Conservation (phyloP, 768 basidiomycete genomes). For the Gloeophyllum trabeum region DNA sequence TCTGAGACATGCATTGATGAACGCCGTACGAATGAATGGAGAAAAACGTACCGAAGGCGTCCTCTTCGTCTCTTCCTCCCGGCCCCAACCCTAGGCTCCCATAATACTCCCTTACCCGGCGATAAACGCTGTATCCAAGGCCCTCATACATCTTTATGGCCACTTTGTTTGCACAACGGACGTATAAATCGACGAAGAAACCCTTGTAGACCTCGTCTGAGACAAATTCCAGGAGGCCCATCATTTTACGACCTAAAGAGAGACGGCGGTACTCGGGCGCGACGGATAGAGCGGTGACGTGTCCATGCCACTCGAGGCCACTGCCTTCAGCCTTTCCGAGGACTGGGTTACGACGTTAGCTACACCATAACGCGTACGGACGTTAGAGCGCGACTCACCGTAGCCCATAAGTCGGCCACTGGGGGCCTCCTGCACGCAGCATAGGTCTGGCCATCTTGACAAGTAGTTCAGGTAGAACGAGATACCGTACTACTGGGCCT, state of each 20-base stretch:
- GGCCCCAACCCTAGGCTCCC: slow-evolving; percentile 65
- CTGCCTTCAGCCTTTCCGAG: slow-evolving; percentile 88
- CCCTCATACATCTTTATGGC: slow-evolving; percentile 91
- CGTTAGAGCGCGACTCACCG: slow-evolving; percentile 35
- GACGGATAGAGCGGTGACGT: slow-evolving; percentile 91
- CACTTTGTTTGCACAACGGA: slow-evolving; percentile 74
- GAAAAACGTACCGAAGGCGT: slow-evolving; percentile 70
- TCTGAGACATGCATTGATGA: slow-evolving; percentile 17
- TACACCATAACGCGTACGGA: not conserved
- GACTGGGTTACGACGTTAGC: slow-evolving; percentile 33
- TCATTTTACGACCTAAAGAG: slow-evolving; percentile 78
- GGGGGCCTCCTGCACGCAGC: slow-evolving; percentile 73
- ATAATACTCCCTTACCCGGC: slow-evolving; percentile 87
- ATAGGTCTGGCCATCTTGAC: slow-evolving; percentile 86
- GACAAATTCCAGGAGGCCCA: slow-evolving; percentile 75
- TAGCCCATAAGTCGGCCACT: slow-evolving; percentile 87
- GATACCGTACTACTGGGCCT: slow-evolving; percentile 60
- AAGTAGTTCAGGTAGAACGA: slow-evolving; percentile 86
- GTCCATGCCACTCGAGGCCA: slow-evolving; percentile 77
- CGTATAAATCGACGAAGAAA: slow-evolving; percentile 93
- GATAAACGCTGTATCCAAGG: slow-evolving; percentile 87
- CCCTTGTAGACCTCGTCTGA: slow-evolving; percentile 74
- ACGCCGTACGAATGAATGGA: not conserved
- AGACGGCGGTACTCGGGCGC: slow-evolving; percentile 89
- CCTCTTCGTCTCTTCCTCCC: slow-evolving; percentile 75